Evolutionary conservation across 345 rosid species (phyloP).

Genomic region (Atalantia buxifolia): DNA sequence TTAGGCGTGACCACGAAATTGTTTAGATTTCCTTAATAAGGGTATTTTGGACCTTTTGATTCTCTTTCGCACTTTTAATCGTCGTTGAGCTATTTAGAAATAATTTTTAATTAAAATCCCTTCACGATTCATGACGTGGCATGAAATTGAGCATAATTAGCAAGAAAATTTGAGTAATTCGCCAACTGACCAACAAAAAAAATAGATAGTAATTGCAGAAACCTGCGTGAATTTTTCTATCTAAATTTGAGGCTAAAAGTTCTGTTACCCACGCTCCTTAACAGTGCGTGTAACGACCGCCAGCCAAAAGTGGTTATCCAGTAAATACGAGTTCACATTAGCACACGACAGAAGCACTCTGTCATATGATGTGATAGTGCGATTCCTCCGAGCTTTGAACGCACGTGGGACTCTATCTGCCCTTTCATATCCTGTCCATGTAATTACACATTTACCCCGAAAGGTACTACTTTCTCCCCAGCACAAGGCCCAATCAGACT

Average conservation of each 20-base stretch:
- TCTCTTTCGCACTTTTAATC: no score
- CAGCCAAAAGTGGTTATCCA: background rate
- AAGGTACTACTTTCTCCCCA: background rate
- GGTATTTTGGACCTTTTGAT: no score
- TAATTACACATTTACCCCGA: background rate
- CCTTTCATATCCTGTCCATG: background rate
- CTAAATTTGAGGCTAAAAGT: background rate
- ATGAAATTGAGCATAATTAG: background rate
- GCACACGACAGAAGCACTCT: background rate
- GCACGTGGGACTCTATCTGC: slow-evolving; percentile 12
- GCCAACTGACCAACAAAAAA: background rate
- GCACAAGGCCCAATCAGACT: background rate
- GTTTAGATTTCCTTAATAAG: no score
- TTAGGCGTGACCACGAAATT: no score
- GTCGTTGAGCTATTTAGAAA: no score
- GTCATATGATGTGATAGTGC: background rate
- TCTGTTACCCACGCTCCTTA: background rate
- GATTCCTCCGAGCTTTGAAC: background rate
- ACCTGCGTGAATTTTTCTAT: background rate
- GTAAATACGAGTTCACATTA: background rate
- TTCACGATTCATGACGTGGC: background rate
- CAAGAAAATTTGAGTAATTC: background rate
- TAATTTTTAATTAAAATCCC: no score
- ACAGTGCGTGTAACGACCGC: background rate
- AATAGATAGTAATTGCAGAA: background rate